phyloP scores from a whole-genome alignment of 768 basidiomycete species.

The Mycena latifolia region DNA sequence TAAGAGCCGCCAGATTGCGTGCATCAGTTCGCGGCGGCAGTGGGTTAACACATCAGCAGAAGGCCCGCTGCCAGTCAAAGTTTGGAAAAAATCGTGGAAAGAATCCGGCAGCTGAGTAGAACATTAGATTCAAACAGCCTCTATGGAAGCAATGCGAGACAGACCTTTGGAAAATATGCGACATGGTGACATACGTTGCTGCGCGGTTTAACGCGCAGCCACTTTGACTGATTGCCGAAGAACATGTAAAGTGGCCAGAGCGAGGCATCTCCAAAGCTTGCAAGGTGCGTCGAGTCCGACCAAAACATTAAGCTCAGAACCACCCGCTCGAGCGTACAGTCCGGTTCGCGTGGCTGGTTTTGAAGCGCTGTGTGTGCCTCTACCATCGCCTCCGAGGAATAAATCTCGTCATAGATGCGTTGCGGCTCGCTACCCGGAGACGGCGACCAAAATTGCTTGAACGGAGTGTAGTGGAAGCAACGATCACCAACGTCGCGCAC shows the following conservation, averaged over 20 bases:
- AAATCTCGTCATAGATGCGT: conserved; percentile 39
- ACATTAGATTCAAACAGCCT: not conserved
- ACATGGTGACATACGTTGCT: conserved; percentile 1
- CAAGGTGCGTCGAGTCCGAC: conserved; percentile 38
- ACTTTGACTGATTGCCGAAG: conserved; percentile 45
- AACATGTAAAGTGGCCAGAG: not conserved
- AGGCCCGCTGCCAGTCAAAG: not conserved
- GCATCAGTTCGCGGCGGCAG: conserved; percentile 16
- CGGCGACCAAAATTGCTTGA: conserved; percentile 30
- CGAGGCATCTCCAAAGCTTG: conserved; percentile 13
- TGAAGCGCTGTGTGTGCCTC: conserved; percentile 5
- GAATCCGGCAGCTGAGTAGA: not conserved
- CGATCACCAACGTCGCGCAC: not conserved
- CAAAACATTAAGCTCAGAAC: conserved; percentile 36
- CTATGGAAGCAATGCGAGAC: not conserved
- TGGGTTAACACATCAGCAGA: conserved; percentile 8
- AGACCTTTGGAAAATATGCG: conserved; percentile 19
- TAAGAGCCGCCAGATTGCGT: conserved; percentile 3
- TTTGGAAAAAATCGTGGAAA: conserved; percentile 5
- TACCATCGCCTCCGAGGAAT: conserved; percentile 33
- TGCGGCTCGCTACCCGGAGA: conserved; percentile 8
- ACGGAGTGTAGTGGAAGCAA: conserved; percentile 36
- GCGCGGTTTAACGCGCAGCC: conserved; percentile 26
- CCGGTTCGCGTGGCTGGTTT: not conserved
- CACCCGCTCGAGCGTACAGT: conserved; percentile 18